These are phyloP conservation scores for Ustilago tritici DNA, from an alignment of 1,284 basidiomycete genomes.

Conservation along the genomic window DNA sequence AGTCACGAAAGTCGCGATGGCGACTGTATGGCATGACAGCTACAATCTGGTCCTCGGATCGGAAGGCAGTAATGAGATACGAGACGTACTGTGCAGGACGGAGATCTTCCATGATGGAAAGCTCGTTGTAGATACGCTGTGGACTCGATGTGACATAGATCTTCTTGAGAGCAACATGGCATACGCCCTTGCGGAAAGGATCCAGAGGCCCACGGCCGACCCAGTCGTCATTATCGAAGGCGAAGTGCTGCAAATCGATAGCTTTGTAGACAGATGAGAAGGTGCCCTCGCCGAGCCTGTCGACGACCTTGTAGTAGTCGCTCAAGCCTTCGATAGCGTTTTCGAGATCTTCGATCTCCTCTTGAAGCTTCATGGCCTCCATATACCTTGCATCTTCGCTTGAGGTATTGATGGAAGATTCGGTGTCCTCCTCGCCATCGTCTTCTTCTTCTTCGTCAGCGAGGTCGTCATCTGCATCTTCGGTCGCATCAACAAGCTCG, in stretches of 20 bases:
- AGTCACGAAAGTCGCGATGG: slow-evolving; percentile 93
- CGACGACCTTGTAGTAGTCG: slow-evolving; percentile 83
- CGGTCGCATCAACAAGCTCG: slow-evolving; percentile 13
- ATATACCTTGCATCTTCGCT: slow-evolving; percentile 35
- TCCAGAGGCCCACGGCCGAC: slow-evolving; percentile 40
- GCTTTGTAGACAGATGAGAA: slow-evolving; percentile 99
- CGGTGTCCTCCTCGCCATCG: slow-evolving; percentile 22
- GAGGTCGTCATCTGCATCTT: slow-evolving; percentile 26
- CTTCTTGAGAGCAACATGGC: slow-evolving; percentile 93
- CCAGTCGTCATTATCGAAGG: slow-evolving; percentile 87
- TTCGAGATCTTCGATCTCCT: slow-evolving; percentile 75
- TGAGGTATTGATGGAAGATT: slow-evolving; percentile 30
- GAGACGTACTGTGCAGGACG: slow-evolving; percentile 61
- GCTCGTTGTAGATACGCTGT: slow-evolving; percentile 90
- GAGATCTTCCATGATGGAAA: slow-evolving; percentile 86
- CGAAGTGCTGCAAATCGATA: slow-evolving; percentile 81
- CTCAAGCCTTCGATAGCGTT: slow-evolving; percentile 77
- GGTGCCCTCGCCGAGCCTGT: slow-evolving; percentile 92
- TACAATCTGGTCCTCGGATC: slow-evolving; percentile 90
- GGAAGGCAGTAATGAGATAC: slow-evolving; percentile 93
- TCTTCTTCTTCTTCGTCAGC: slow-evolving; percentile 24
- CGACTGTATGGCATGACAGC: slow-evolving; percentile 93
- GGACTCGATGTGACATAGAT: slow-evolving; percentile 97
- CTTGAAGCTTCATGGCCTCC: slow-evolving; percentile 54
- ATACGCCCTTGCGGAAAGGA: slow-evolving; percentile 49